phyloP scores from a whole-genome alignment of 208 protist genomes.

The Crithidia acanthocephali region DNA sequence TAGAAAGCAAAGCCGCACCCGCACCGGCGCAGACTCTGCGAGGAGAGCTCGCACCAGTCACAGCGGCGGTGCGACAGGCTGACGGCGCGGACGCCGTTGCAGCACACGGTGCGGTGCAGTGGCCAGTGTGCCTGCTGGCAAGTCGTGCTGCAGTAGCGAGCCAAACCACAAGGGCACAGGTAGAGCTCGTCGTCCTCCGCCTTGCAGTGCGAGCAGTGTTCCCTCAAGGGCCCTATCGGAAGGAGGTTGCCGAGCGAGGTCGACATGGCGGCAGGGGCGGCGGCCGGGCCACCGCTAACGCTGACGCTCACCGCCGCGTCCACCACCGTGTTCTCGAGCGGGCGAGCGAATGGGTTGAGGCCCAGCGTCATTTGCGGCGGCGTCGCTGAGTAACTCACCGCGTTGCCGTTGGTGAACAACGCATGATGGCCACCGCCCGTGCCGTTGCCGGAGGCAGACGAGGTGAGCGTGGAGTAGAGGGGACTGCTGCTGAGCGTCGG shows the following conservation, averaged over 20 bases:
- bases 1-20: slow-evolving; percentile 43
- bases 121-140: slow-evolving; percentile 56
- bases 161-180: slow-evolving; percentile 46
- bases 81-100: slow-evolving; percentile 10
- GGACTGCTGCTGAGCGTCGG: not conserved
- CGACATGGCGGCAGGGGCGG: not conserved
- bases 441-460: not conserved
- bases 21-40: slow-evolving; percentile 33
- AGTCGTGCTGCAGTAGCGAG: slow-evolving; percentile 43
- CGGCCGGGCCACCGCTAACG: not conserved
- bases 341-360: not conserved
- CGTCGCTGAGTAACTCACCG: no score
- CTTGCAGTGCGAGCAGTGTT: slow-evolving; percentile 28
- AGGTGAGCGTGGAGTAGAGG: not conserved
- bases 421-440: not conserved
- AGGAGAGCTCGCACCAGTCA: slow-evolving; percentile 25
- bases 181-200: slow-evolving; percentile 24
- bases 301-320: not conserved
- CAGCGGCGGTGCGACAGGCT: slow-evolving; percentile 17
- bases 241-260: not conserved
- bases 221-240: not conserved
- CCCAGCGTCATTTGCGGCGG: not conserved
- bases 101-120: slow-evolving; percentile 32
- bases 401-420: no score
- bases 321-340: not conserved